Conservation (phyloP, 352 stramenopile genomes). For the Phytophthora sansomeana region DNA sequence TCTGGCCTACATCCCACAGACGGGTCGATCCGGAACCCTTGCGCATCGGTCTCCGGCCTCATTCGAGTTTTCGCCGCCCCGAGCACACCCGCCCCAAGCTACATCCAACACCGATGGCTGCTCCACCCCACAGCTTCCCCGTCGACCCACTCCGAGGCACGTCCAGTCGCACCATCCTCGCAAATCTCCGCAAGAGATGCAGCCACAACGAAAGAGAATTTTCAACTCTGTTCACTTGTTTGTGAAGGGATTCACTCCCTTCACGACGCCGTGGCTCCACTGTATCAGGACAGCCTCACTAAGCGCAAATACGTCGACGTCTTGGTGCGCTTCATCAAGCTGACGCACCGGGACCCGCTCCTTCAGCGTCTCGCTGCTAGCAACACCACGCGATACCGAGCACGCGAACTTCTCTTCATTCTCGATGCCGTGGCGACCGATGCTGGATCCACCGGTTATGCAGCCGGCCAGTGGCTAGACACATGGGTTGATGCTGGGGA, state of each 20-base stretch:
- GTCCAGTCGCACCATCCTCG: not conserved
- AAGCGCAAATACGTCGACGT: constrained; percentile 2
- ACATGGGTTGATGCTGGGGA: no score
- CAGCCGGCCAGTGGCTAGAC: no score
- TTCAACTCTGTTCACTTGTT: not conserved
- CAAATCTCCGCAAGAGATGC: not conserved
- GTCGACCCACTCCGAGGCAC: not conserved
- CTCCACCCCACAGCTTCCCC: no score
- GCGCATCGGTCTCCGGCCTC: no score
- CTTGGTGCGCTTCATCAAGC: not conserved
- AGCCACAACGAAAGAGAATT: not conserved
- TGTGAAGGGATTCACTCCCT: not conserved
- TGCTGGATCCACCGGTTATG: no score
- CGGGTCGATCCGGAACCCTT: no score
- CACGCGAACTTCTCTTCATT: not conserved
- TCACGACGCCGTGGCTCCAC: not conserved
- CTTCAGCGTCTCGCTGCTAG: not conserved
- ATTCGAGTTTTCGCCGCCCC: no score
- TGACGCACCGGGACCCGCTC: not conserved
- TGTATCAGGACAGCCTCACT: not conserved
- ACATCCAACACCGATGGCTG: no score
- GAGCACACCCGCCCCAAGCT: no score
- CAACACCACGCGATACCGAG: not conserved
- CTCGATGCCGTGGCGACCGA: not conserved
- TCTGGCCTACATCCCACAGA: no score